Evolutionary conservation across 495 filamentous ascomycete species (phyloP).

Genomic region (Chaetomium tenue): DNA sequence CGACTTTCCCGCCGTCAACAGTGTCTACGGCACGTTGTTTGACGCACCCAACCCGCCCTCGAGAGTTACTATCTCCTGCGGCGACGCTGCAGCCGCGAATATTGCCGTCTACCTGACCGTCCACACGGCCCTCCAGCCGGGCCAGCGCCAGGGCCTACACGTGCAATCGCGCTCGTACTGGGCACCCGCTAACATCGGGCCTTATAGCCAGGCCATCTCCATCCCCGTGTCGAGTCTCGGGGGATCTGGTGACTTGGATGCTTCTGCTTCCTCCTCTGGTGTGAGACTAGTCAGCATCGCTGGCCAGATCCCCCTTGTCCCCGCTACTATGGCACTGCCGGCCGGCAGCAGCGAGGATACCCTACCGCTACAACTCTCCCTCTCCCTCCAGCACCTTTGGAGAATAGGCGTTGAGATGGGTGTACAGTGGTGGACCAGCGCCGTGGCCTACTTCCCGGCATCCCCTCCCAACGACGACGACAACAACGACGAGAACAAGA

Average conservation of each 20-base stretch:
- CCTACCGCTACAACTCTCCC: conserved; percentile 34
- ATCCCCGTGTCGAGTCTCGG: conserved; percentile 44
- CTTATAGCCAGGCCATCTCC: conserved; percentile 87
- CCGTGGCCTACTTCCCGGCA: conserved; percentile 64
- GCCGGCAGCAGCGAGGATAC: conserved; percentile 2
- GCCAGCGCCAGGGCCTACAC: conserved; percentile 63
- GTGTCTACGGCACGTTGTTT: conserved; percentile 68
- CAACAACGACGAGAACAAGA: background rate
- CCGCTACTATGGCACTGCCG: conserved; percentile 69
- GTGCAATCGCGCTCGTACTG: conserved; percentile 94
- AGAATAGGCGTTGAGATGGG: conserved; percentile 71
- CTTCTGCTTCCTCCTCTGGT: conserved; percentile 1
- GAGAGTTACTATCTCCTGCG: conserved; percentile 77
- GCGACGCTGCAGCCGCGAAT: conserved; percentile 52
- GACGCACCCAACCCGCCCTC: conserved; percentile 76
- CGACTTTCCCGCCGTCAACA: conserved; percentile 72
- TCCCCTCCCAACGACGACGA: background rate
- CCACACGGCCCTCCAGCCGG: conserved; percentile 24
- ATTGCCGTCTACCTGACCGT: conserved; percentile 54
- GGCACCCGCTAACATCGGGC: conserved; percentile 97
- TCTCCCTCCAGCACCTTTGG: conserved; percentile 88
- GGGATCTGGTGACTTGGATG: background rate
- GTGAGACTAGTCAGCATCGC: conserved; percentile 55
- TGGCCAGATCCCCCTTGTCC: conserved; percentile 88
- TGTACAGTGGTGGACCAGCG: conserved; percentile 70